Conservation (phyloP, 2,329 filamentous ascomycete genomes). For the Didymella segeticola region DNA sequence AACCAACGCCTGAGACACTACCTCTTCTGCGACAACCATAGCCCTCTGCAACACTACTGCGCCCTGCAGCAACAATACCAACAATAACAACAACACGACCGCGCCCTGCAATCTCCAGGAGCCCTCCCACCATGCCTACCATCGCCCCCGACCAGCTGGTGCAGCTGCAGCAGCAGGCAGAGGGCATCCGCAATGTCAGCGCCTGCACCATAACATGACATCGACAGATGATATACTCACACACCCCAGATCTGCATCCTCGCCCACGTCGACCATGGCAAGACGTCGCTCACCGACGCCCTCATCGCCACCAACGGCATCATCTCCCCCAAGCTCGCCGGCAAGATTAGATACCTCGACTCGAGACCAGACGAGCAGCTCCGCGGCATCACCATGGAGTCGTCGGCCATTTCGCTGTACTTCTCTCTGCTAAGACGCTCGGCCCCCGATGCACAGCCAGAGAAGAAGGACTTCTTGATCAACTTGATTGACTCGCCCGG, state of each 20-base stretch:
- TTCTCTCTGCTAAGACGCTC: conserved; percentile 87
- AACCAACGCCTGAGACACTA: neutral
- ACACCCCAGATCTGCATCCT: conserved; percentile 79
- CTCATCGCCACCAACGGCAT: conserved; percentile 98
- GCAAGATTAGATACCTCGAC: conserved; percentile 97
- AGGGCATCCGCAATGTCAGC: conserved; percentile 89
- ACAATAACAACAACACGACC: neutral
- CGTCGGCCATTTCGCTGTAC: conserved; percentile 93
- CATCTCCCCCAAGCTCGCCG: conserved; percentile 95
- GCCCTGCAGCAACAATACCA: conserved; percentile 5
- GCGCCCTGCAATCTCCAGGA: conserved; percentile 8
- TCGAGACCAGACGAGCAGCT: conserved; percentile 95
- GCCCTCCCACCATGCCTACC: conserved; percentile 73
- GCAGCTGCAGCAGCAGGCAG: conserved; percentile 83
- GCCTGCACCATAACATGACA: neutral
- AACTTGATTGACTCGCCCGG: conserved; percentile 98
- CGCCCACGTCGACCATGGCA: conserved; percentile 97
- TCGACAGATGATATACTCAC: neutral
- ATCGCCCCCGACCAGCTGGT: conserved; percentile 90
- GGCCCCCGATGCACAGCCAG: conserved; percentile 70
- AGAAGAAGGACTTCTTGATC: conserved; percentile 88
- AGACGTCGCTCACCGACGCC: conserved; percentile 95
- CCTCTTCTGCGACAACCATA: conserved; percentile 3
- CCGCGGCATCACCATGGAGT: conserved; percentile 99
- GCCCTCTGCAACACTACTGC: neutral